Evolutionary conservation across 2,329 filamentous ascomycete genomes (phyloP), one percentile per base, ranked within the genome.

Genomic region (Didymella pomorum): DNA sequence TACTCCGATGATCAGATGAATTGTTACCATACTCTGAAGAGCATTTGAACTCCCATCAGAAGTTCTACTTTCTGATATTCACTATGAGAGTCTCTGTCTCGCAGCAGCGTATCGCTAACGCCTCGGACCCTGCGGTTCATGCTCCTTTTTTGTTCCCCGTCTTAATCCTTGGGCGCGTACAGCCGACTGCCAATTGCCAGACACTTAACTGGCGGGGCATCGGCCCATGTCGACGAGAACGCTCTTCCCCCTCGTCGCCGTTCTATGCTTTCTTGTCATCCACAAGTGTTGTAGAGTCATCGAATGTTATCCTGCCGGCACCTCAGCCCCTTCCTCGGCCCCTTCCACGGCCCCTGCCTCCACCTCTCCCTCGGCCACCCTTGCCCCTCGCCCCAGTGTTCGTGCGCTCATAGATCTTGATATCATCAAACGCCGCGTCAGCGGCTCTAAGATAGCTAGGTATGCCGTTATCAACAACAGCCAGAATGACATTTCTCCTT

Each of bases 401-500:
- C 84, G 83, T 55, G 50, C 86, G 79, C 70, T 88, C 86, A 69
- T 87, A 92, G 35, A 97, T 71, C 74, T 79, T 86, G 76, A 96
- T 92, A 62, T 72, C 68, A 1, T 74, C 89, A 77, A 97, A 97
- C 0, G 88, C 89, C 11, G 87, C 88, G 79, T 98, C 93, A 1
- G 86, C 87, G 58, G 97, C 83, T 23, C 91, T 82, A 70, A 97
- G 82, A 73, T 94, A 98, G 75, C 94, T 98, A 44, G 93, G 89
- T 21, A 98, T 84, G 0, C 95, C 95, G 62, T 92, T 86, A 74
- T 98, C 95, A 31, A 97, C 93, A 2, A 98, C 86, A 0, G 93
- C 95, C 23, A 99, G 75, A 31, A 97, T 82, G 29, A 95, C 90
- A 76, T 92, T 95, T 64, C 92, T 86, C 74, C 89, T 88, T 1